Evolutionary conservation across 768 basidiomycete species (phyloP), one percentile per base, ranked within the genome.

Genomic region (Lanmaoa rubissima): DNA sequence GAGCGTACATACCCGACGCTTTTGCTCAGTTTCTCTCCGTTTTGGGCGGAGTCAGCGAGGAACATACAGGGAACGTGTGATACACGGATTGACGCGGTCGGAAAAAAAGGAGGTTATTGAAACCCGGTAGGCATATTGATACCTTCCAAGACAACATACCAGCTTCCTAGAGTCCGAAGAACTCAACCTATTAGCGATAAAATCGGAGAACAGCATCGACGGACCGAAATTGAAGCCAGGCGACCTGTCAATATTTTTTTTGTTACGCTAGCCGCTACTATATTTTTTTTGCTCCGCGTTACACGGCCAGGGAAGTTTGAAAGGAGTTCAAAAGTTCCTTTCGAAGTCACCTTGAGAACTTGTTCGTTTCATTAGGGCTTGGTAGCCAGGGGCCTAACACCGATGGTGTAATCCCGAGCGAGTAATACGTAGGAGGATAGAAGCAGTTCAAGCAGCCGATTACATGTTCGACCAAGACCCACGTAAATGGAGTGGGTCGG

Each of bases 401-500:
- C 16, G 39, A 16, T n/a, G 11, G 17, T 42, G 26, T 35, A 24
- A 35, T 48, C 34, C 16, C 47, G 46, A 41, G 34, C 31, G 24
- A 47, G 41, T 21, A 51, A 40, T 63, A 44, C 39, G 36, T 44
- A 40, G 35, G 45, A 61, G 43, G 24, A 45, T 34, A 62, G 14
- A 17, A 35, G 31, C 2, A 49, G 47, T 28, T 17, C 31, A 43
- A 28, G 19, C 51, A 55, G 52, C 55, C 58, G 54, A 66, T 68
- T 65, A 68, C 63, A 65, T 54, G 36, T 56, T 53, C 10, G 32
- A 13, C 17, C 35, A 39, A 32, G 28, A 36, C 34, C 13, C 57
- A 57, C 58, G 60, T 62, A 68, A 62, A 44, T n/a, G 48, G 16
- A 28, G 32, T 40, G 13, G 40, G 39, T 59, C 51, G 51, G 39